Base-by-base conservation (phyloP, 2,329 filamentous ascomycete species). In the Trichophyton schoenleinii region DNA sequence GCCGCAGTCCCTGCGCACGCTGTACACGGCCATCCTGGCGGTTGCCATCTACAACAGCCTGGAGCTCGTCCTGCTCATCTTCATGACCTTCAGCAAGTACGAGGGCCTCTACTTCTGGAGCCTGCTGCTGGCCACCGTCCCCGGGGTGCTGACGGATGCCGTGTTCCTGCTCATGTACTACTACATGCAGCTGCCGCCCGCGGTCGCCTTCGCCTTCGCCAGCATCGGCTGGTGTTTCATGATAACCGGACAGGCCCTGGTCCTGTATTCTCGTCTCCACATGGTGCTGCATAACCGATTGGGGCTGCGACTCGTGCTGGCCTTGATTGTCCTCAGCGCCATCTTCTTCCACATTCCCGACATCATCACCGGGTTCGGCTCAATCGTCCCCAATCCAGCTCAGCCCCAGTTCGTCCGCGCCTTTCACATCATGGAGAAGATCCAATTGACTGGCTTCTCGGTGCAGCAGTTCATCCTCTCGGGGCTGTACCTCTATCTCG, bases 361-460 rank as follows among this genome's bases (percentile, higher is more conserved):
- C 7, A 77, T 75, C 3, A 72, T 78, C 11, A 78, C 73, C 62
- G 76, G 76, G 46, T 73, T 71, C 48, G 78, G 78, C 63, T 61
- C 74, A n/a, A 66, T 65, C 13, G 28, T 60, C 22, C 58, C 65
- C 9, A 59, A 52, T 8, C 13, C 13, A 18, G 49, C 64, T 13
- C 62, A 60, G 4, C 18, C 61, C 41, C 59, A 62, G 11, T 77
- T 71, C 62, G 68, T 70, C 18, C 62, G 61, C 2, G 74, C 72
- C 5, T 79, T 78, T 67, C 74, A 75, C 49, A 67, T 77, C 38
- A 76, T 80, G 72, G 81, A 83, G 64, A 80, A 80, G 67, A 74
- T 83, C 18, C 80, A 83, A 66, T 78, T 83, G 68, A 80, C 79
- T 4, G 73, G 80, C 6, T 83, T 83, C 66, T 82, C 79, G 65